phyloP scores from a whole-genome alignment of 805 yeast species.

The Tetrapisispora namnaoensis region DNA sequence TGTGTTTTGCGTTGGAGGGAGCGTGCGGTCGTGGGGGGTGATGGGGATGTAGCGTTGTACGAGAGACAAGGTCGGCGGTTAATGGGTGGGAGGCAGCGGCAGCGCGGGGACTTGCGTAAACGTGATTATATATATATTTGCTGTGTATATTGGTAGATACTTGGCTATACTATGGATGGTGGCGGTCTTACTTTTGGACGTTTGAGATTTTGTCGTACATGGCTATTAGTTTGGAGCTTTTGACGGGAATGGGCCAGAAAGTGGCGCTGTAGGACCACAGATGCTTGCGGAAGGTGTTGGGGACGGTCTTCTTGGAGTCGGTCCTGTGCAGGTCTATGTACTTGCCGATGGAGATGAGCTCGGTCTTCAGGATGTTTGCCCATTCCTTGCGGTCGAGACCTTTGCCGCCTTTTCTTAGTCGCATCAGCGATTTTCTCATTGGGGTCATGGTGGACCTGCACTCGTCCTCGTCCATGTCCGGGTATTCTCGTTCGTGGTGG shows the following conservation, averaged over 20 bases:
- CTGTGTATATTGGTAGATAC: not conserved
- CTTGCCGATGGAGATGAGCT: constrained; percentile 60
- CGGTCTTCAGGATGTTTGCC: constrained; percentile 56
- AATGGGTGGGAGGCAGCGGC: no score
- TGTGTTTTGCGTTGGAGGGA: not conserved
- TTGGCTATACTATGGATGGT: constrained; percentile 5
- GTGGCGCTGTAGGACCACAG: constrained; percentile 77
- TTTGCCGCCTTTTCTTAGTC: constrained; percentile 57
- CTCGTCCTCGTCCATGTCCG: constrained; percentile 63
- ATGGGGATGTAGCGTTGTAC: not conserved
- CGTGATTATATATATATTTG: no score
- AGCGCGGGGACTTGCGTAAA: no score
- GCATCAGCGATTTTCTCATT: constrained; percentile 53
- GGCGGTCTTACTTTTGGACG: constrained; percentile 6
- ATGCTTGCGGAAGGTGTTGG: constrained; percentile 44
- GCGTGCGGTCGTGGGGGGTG: not conserved
- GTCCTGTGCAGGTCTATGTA: constrained; percentile 40
- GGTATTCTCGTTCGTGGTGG: constrained; percentile 41
- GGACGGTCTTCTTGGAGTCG: constrained; percentile 20
- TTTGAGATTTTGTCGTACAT: constrained; percentile 56
- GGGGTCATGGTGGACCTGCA: constrained; percentile 56
- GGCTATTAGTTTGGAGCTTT: constrained; percentile 56
- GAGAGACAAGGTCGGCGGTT: no score
- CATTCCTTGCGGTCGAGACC: constrained; percentile 69
- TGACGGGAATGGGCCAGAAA: constrained; percentile 84